phyloP scores from a whole-genome alignment of 371 early-diverging fungal species.

The Mortierella sp. region DNA sequence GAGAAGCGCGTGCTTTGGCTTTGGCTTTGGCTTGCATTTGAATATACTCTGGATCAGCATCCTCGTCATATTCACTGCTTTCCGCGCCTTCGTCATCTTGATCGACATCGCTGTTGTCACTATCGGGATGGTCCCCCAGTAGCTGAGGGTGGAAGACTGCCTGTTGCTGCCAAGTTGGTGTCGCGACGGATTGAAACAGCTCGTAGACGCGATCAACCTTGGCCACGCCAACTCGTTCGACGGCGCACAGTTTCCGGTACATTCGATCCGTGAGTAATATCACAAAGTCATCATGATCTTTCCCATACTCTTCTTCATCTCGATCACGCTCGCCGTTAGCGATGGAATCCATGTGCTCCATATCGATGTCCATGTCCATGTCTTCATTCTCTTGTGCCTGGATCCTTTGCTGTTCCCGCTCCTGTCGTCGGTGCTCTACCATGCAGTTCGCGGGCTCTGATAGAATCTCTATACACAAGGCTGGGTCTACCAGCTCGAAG shows the following conservation, averaged over 20 bases:
- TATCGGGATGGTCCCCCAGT: slow-evolving; percentile 4
- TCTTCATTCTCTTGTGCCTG: slow-evolving; percentile 1
- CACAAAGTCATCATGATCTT: slow-evolving; percentile 35
- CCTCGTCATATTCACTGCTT: slow-evolving; percentile 36
- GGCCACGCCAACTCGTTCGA: slow-evolving; percentile 49
- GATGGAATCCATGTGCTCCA: neutral
- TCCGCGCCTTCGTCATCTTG: slow-evolving; percentile 7
- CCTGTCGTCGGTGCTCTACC: slow-evolving; percentile 8
- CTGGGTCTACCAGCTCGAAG: slow-evolving; percentile 44
- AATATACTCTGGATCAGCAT: slow-evolving; percentile 30
- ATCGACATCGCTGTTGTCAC: slow-evolving; percentile 9
- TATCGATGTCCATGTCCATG: neutral
- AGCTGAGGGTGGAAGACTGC: slow-evolving; percentile 16
- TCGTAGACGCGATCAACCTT: slow-evolving; percentile 49
- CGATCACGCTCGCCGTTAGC: neutral
- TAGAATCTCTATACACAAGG: slow-evolving; percentile 29
- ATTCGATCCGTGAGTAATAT: slow-evolving; percentile 29
- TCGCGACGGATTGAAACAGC: slow-evolving; percentile 41
- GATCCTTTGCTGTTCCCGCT: neutral
- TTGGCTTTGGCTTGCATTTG: slow-evolving; percentile 17
- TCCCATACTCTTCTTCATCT: slow-evolving; percentile 14
- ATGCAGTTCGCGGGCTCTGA: slow-evolving; percentile 33
- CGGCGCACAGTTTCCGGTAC: slow-evolving; percentile 45
- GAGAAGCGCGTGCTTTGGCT: slow-evolving; percentile 1
- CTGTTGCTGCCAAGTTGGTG: slow-evolving; percentile 48